Conservation (phyloP, 306 rosid species). For the Gleditsia sinensis region DNA sequence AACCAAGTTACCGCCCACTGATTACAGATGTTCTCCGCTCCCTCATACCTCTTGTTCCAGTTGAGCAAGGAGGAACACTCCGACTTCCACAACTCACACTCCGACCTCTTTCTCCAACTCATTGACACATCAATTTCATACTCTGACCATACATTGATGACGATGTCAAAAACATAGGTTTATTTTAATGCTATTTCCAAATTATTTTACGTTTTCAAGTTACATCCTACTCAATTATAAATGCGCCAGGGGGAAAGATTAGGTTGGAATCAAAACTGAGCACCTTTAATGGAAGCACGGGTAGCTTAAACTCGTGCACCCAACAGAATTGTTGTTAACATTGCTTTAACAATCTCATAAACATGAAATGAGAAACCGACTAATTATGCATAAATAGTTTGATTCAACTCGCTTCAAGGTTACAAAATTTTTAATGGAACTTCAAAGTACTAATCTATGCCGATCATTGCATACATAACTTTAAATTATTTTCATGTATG, state of each 20-base stretch:
- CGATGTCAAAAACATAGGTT: background rate
- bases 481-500: slow-evolving; percentile 33
- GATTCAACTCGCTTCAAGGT: slow-evolving; percentile 22
- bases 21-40: slow-evolving; percentile 96
- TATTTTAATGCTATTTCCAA: background rate
- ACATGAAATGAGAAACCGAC: slow-evolving; percentile 10
- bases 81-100: slow-evolving; percentile 51
- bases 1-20: slow-evolving; percentile 93
- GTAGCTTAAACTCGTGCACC: no score
- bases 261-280: background rate
- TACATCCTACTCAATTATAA: background rate
- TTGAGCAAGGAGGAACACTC: slow-evolving; percentile 91
- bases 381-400: background rate
- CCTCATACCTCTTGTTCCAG: slow-evolving; percentile 85
- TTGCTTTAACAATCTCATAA: background rate
- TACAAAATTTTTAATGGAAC: slow-evolving; percentile 39
- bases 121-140: slow-evolving; percentile 25
- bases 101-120: slow-evolving; percentile 35
- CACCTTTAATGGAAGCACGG: background rate
- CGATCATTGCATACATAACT: slow-evolving; percentile 18
- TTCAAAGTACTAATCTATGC: slow-evolving; percentile 28
- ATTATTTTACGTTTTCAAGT: background rate
- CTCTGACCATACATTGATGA: no score
- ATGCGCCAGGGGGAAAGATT: background rate
- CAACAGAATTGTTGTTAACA: background rate